Base-by-base conservation (phyloP, 1,139 yeast species). In the Geotrichum citri-aurantii region DNA sequence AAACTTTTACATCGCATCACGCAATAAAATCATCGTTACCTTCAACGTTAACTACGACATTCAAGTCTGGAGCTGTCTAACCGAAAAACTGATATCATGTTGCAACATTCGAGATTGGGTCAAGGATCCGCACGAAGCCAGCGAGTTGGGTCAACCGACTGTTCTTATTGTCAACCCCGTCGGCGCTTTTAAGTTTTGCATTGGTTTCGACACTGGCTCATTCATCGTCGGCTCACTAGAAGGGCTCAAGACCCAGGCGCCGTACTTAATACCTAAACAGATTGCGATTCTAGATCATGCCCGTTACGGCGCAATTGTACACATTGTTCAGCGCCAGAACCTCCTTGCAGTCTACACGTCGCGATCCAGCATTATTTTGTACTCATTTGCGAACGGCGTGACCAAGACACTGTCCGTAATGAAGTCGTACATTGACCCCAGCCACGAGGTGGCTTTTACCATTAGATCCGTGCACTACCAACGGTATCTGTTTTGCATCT, bases 191-290 rank as follows among this genome's bases (percentile, higher is more conserved):
- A 52, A 55, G 26, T 47, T 59, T 42, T 56, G 56, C 23, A 48
- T 59, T 12, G 61, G 61, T 2, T 59, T 59, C 21, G 55, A 57
- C 24, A 49, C 59, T n/a, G 61, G 61, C 17, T 53, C 59, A 37
- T 59, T 56, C 47, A 48, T 51, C 7, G 57, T 59, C 19, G 53
- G 54, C 12, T 55, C 59, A 3, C 27, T 56, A 17, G 56, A 59
- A 21, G 58, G 55, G 7, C 48, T 59, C 17, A 54, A 56, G n/a
- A 24, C 40, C 26, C 42, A 19, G 21, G 26, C 26, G 11, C 52
- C 53, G 23, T 31, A 31, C 31, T 24, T 51, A 19, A 37, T 47
- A 8, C 52, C 52, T 4, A 53, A 53, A 29, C 59, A 57, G 21
- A 44, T 57, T 31, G 59, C 59, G 12, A 44, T 54, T 12, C 31